Evolutionary conservation across 2,329 filamentous ascomycete genomes (phyloP), one percentile per base, ranked within the genome.

Genomic region (Penicillium olsonii): DNA sequence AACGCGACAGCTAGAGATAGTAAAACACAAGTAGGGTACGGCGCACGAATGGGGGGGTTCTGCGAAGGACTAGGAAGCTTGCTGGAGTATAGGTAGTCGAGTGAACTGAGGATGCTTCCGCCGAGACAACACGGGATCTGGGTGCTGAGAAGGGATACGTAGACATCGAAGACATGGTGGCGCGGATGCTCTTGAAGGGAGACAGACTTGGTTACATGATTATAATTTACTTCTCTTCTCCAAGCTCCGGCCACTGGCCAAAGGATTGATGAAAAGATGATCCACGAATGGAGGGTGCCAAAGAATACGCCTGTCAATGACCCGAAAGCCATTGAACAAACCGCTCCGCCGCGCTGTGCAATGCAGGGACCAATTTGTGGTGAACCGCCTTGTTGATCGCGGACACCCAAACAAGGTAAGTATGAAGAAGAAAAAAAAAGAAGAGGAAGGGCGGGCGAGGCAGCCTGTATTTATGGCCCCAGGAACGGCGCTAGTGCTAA

Each of bases 261-360:
- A 53, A 64, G 50, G 41, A 46, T 55, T 64, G 63, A 68, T 69
- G 66, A 70, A 69, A 69, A 68, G 60, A 58, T 50, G 54, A 60
- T 50, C 54, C 55, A 48, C 42, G 42, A 53, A 54, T 63, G 60
- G 63, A 63, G 62, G 47, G 58, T 67, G 65, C 66, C 66, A 69
- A 69, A 69, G 64, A 69, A 68, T 68, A 60, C 66, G 66, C 66
- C 65, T 68, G 65, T 68, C 66, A 69, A 68, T 65, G 66, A 68
- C 65, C 66, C 65, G 63, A 63, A 77, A 65, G 69, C 73, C 72
- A 71, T 74, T 76, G 72, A 73, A 75, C 68, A 65, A 59, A 69
- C 59, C 67, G 75, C 69, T 74, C 73, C 76, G 63, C 78, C 77
- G 71, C 77, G 77, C 62, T 80, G 78, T 81, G 78, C 78, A 80